A percentile compares a stretch with the other conserved stretches of the same genome.
phyloP scores from a whole-genome alignment of 73 alveolate species.

The Paramecium pentaurelia region DNA sequence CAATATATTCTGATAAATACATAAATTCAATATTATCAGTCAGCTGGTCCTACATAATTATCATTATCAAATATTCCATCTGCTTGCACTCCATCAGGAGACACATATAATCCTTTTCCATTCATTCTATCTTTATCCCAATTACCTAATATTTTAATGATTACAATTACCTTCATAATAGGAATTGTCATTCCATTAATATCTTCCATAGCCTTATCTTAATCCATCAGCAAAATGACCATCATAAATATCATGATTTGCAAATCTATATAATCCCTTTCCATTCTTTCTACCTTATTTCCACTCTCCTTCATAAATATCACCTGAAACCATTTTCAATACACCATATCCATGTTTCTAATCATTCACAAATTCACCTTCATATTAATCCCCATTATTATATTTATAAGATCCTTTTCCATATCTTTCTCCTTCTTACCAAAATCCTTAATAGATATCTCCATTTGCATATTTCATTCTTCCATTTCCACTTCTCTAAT shows the following conservation, averaged over 20 bases:
- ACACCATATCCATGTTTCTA: conserved; percentile 58
- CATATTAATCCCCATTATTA: conserved; percentile 61
- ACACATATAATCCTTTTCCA: conserved; percentile 55
- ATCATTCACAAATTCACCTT: conserved; percentile 45
- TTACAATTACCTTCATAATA: conserved; percentile 1
- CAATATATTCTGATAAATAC: conserved; percentile 34
- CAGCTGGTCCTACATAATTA: conserved; percentile 56
- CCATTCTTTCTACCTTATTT: conserved; percentile 63
- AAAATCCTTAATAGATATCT: conserved; percentile 59
- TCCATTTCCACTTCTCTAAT: conserved; percentile 59
- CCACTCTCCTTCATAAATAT: conserved; percentile 66
- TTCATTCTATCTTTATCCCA: conserved; percentile 63
- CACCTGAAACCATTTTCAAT: conserved; percentile 49
- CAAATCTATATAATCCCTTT: conserved; percentile 62
- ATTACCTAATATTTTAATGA: background rate
- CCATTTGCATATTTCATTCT: conserved; percentile 49
- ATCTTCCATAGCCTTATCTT: conserved; percentile 61
- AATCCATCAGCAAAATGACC: conserved; percentile 55
- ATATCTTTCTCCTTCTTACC: conserved; percentile 61
- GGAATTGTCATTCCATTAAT: conserved; percentile 52
- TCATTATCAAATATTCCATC: conserved; percentile 58
- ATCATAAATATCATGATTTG: conserved; percentile 64
- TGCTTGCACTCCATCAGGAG: conserved; percentile 50
- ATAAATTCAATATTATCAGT: background rate
- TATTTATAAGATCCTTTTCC: conserved; percentile 61